Evolutionary conservation across 805 yeast genomes (phyloP).

Genomic region (Yarrowia sp.): DNA sequence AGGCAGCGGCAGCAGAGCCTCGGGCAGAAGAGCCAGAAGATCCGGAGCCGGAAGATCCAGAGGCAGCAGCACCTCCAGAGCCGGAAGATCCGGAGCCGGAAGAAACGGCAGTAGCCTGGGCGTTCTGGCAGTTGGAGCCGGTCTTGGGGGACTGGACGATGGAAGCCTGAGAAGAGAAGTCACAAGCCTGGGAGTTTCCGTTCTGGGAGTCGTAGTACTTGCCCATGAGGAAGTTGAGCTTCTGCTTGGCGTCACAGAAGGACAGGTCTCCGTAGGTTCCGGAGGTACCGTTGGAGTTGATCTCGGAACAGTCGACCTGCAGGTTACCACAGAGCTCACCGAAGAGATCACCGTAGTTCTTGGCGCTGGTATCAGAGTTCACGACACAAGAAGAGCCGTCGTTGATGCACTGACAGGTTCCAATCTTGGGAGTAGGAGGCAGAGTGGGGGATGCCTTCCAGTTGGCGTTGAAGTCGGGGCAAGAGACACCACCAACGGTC

Average conservation of each 20-base stretch:
- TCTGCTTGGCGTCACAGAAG: constrained; percentile 67
- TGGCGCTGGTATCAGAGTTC: constrained; percentile 47
- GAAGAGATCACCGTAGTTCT: constrained; percentile 62
- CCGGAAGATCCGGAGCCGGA: constrained; percentile 34
- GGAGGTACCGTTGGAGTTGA: constrained; percentile 55
- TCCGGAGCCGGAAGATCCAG: constrained; percentile 36
- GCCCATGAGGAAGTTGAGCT: constrained; percentile 66
- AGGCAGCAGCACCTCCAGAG: constrained; percentile 29
- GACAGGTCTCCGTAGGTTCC: constrained; percentile 75
- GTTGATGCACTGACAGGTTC: constrained; percentile 62
- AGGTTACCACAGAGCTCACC: constrained; percentile 52
- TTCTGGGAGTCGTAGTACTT: constrained; percentile 55
- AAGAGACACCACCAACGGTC: constrained; percentile 42
- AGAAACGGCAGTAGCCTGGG: constrained; percentile 49
- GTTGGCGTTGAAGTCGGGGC: constrained; percentile 52
- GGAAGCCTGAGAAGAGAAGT: constrained; percentile 70
- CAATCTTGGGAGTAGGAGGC: constrained; percentile 76
- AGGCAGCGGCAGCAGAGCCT: constrained; percentile 1
- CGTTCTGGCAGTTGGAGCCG: constrained; percentile 47
- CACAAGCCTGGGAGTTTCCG: constrained; percentile 55
- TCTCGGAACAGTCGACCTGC: constrained; percentile 58
- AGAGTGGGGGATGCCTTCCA: constrained; percentile 69
- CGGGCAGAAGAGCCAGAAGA: constrained; percentile 26
- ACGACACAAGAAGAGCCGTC: constrained; percentile 60
- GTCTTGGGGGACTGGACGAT: constrained; percentile 44